Evolutionary conservation across 495 filamentous ascomycete species (phyloP), one percentile per base, ranked within the genome.

Genomic region (Oleoguttula mirabilis): DNA sequence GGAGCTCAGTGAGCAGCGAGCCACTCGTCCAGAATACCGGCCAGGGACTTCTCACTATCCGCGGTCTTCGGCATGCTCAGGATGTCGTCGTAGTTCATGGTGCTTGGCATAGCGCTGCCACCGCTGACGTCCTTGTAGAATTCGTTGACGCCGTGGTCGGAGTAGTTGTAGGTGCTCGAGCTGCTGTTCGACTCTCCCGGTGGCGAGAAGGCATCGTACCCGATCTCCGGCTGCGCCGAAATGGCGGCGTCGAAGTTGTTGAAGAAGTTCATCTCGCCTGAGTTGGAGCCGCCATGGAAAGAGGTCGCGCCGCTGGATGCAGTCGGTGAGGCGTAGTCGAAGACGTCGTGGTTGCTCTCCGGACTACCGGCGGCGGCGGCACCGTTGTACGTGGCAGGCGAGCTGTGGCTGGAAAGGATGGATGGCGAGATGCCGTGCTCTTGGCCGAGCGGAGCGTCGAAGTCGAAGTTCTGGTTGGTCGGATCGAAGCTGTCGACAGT

Each of bases 251-350:
- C 20, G 37, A 19, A 25, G 23, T 30, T 22, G 19, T 25, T 7
- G 30, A 34, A 43, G 11, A 22, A 14, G 30, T 39, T 12, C 2
- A 22, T 22, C 11, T 45, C 32, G 2, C 16, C 22, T 6, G 43
- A 36, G 31, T 36, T 46, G 19, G 34, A 39, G 36, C 35, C 43
- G 36, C 43, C 43, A 17, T 39, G 5, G 28, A 46, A 46, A 4
- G 34, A 39, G 10, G 32, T 12, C 19, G 17, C n/a, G 19, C 10
- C 10, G 14, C 3, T 3, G 28, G 17, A 34, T 10, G 40, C 28
- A n/a, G 32, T 17, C 2, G 33, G 21, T 8, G 21, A 32, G 23
- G 14, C 32, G 42, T 19, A 35, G 12, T 35, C 32, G 32, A 27
- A 36, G 22, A 21, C 16, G 21, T 27, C 27, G 40, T 32, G 27